Evolutionary conservation across 1,284 basidiomycete species (phyloP).

Genomic region (Uromyces viciae-fabae): DNA sequence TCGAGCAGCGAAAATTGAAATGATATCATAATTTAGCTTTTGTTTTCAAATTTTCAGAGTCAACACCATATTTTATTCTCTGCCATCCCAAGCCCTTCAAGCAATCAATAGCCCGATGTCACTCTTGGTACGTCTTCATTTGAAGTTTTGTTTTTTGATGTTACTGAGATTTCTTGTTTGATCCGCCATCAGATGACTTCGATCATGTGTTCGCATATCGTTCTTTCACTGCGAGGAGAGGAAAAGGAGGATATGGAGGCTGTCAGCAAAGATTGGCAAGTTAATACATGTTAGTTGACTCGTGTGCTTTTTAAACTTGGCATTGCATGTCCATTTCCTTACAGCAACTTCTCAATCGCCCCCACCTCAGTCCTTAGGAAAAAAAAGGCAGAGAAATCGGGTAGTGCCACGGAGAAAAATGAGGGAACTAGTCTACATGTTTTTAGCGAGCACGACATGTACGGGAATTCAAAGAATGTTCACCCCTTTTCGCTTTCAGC

Average conservation of each 20-base stretch:
- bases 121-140: conserved; percentile 26
- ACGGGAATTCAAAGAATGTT: conserved; percentile 21
- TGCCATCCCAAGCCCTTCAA: conserved; percentile 41
- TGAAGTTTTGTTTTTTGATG: not conserved
- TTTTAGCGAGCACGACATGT: conserved; percentile 8
- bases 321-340: not conserved
- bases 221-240: conserved; percentile 38
- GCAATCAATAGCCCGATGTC: conserved; percentile 45
- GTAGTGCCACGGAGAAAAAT: conserved; percentile 8
- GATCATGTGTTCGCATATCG: conserved; percentile 44
- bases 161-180: not conserved
- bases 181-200: conserved; percentile 38
- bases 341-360: not conserved
- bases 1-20: not conserved
- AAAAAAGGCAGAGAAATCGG: conserved; percentile 8
- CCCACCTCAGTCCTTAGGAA: conserved; percentile 20
- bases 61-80: conserved; percentile 44
- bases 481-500: conserved; percentile 29
- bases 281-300: conserved; percentile 39
- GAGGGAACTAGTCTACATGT: not conserved
- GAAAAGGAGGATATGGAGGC: conserved; percentile 35
- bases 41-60: not conserved
- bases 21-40: not conserved
- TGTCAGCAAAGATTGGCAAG: conserved; percentile 43
- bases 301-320: not conserved